A percentile compares a stretch with the other conserved stretches of the same genome.
These are phyloP conservation scores for Ceratobasidium theobromae DNA, from an alignment of 1,284 basidiomycete genomes.

Conservation along the genomic window DNA sequence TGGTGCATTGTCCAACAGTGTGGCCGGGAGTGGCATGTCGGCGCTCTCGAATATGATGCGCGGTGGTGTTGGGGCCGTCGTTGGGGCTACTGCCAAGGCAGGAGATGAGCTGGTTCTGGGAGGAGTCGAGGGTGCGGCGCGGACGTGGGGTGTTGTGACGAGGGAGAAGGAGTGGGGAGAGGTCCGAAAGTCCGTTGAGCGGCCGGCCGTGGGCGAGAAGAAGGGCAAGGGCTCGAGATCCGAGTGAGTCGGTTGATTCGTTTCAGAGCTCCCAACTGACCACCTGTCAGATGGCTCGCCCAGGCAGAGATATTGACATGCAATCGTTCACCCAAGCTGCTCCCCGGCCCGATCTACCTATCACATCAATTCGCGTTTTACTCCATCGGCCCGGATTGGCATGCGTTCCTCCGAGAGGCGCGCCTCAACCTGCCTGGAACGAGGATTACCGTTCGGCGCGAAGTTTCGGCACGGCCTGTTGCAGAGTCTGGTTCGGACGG, in stretches of 20 bases:
- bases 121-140: slow-evolving; percentile 57
- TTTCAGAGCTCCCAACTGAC: no score
- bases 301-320: slow-evolving; percentile 78
- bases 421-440: slow-evolving; percentile 61
- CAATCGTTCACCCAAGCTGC: slow-evolving; percentile 56
- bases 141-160: slow-evolving; percentile 63
- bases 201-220: background rate
- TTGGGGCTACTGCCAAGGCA: slow-evolving; percentile 41
- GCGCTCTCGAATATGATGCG: slow-evolving; percentile 37
- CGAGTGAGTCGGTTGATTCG: slow-evolving; percentile 36
- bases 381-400: slow-evolving; percentile 69
- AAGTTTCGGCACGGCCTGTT: slow-evolving; percentile 13
- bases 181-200: slow-evolving; percentile 47
- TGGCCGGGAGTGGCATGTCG: slow-evolving; percentile 19
- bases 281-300: slow-evolving; percentile 59
- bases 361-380: slow-evolving; percentile 80
- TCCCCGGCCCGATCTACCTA: slow-evolving; percentile 75
- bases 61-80: slow-evolving; percentile 41
- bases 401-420: slow-evolving; percentile 68
- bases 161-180: slow-evolving; percentile 56
- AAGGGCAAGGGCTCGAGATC: slow-evolving; percentile 33
- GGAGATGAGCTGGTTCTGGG: slow-evolving; percentile 47
- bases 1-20: slow-evolving; percentile 7
- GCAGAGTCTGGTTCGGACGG: slow-evolving; percentile 41
- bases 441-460: slow-evolving; percentile 60